Evolutionary conservation across 306 rosid genomes (phyloP), one percentile per base, ranked within the genome.

Genomic region (Corylus heterophylla): DNA sequence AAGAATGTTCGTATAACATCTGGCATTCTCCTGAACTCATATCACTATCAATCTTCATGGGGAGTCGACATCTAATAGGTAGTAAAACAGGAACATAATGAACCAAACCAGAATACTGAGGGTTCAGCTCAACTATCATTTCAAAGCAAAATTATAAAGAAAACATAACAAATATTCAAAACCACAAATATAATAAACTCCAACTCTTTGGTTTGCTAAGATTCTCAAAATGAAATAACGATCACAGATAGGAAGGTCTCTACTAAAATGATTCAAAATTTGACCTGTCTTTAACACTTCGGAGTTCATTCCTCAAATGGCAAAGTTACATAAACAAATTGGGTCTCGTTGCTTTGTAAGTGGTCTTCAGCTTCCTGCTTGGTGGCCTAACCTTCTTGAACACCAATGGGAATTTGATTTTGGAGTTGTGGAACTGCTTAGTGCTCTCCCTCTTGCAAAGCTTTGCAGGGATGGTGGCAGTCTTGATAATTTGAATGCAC

Each of bases 361-460:
- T 93, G 49, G 98, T 93, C 93, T 93, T 93, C 78, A 91, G 81
- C 93, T 86, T 93, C 87, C 95, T 87, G 20, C 91, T 39, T 2
- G 98, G 98, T 71, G 98, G 98, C 85, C 97, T 86, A 50, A 93
- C 75, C 70, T 90, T 93, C 93, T 76, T 91, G 89, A 47, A 89
- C 49, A 91, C 94, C 93, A 93, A 86, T 0, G 98, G 98, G 80
- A 93, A 93, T 84, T 93, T 93, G 79, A 93, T 93, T 78, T 93
- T 93, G 42, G 97, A 91, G 78, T 93, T 87, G 63, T 91, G 98
- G 78, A 93, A 91, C 44, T 91, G 98, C 70, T 93, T 93, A 63
- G 97, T 90, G 86, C 97, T 86, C 82, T 93, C 98, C 83, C 97
- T 91, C 82, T 93, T 93, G 92, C 98, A 93, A 10, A 91, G 97